Base-by-base conservation (phyloP, 805 yeast species). In the Candida wancherniae region DNA sequence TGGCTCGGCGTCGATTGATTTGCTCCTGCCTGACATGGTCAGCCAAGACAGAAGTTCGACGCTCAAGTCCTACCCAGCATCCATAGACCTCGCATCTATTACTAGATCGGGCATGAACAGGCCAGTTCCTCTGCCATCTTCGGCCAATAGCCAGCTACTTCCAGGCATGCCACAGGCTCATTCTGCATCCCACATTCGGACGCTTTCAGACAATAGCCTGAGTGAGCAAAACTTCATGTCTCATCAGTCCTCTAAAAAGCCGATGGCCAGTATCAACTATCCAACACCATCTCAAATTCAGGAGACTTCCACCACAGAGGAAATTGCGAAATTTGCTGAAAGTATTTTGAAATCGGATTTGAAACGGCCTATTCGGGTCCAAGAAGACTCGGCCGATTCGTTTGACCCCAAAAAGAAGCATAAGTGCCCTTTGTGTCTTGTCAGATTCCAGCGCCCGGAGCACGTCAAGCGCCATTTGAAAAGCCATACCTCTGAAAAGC, bases 401-500 rank as follows among this genome's bases (percentile, higher is more conserved):
- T 31, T 40, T 24, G 69, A 64, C 39, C 67, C 69, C 6, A 76
- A 74, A 47, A 79, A 77, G 52, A 63, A 66, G 29, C 84, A 79
- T 52, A 67, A 66, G 41, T 79, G 86, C 56, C 83, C 83, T 2
- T 51, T 77, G 24, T 77, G 85, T 49, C 74, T 71, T 28, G 67
- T 76, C 22, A 55, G 71, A 29, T 78, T 78, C 61, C 84, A 77
- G 50, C 55, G 83, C 41, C 82, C 86, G 3, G 86, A 79, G 46
- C 86, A 79, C 52, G 86, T 79, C 17, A 79, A 75, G 50, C 53
- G 84, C 39, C 77, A 75, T 46, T 63, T 75, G 70, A 67, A 75
- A 48, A 63, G 73, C 24, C 80, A 75, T 51, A 68, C 76, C 4
- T 58, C 71, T 8, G 80, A 74, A 40, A 74, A 73, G 45, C 80